phyloP scores from a whole-genome alignment of 2,329 filamentous ascomycete species.

The Exophiala xenobiotica region DNA sequence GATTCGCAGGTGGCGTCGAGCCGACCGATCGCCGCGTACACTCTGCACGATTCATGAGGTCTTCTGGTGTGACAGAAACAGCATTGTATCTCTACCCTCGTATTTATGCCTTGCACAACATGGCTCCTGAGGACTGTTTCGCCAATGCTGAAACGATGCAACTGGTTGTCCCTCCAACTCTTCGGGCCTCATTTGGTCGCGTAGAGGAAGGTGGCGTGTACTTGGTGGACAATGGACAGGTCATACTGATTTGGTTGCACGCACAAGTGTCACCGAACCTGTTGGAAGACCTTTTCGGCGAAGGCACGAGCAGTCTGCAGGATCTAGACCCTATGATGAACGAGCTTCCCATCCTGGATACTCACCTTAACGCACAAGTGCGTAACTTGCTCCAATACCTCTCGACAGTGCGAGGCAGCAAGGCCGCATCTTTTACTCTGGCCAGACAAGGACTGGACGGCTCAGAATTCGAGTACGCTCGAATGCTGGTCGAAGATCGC shows the following conservation, averaged over 20 bases:
- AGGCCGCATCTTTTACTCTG: slow-evolving; percentile 84
- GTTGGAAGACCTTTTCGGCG: slow-evolving; percentile 84
- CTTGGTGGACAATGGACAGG: slow-evolving; percentile 91
- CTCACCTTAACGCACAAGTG: slow-evolving; percentile 90
- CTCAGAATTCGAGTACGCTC: slow-evolving; percentile 93
- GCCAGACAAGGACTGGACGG: slow-evolving; percentile 91
- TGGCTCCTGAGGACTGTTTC: slow-evolving; percentile 85
- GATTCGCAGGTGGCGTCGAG: slow-evolving; percentile 68
- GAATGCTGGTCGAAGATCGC: slow-evolving; percentile 85
- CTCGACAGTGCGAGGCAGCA: slow-evolving; percentile 74
- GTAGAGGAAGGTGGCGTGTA: slow-evolving; percentile 94
- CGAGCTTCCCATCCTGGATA: slow-evolving; percentile 78
- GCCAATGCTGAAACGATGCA: slow-evolving; percentile 83
- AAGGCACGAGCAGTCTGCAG: slow-evolving; percentile 68
- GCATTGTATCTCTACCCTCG: slow-evolving; percentile 92
- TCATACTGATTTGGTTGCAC: slow-evolving; percentile 89
- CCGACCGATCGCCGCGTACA: slow-evolving; percentile 87
- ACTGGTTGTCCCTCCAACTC: slow-evolving; percentile 74
- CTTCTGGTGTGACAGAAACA: slow-evolving; percentile 81
- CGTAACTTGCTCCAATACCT: slow-evolving; percentile 91
- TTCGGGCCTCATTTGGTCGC: slow-evolving; percentile 80
- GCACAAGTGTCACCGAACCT: slow-evolving; percentile 89
- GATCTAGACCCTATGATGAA: slow-evolving; percentile 78
- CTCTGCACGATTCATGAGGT: slow-evolving; percentile 84
- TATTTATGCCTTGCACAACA: slow-evolving; percentile 87